A percentile compares a stretch with the other conserved stretches of the same genome.
Conservation (phyloP, 2,329 filamentous ascomycete species). For the Diaporthe aspalathi region DNA sequence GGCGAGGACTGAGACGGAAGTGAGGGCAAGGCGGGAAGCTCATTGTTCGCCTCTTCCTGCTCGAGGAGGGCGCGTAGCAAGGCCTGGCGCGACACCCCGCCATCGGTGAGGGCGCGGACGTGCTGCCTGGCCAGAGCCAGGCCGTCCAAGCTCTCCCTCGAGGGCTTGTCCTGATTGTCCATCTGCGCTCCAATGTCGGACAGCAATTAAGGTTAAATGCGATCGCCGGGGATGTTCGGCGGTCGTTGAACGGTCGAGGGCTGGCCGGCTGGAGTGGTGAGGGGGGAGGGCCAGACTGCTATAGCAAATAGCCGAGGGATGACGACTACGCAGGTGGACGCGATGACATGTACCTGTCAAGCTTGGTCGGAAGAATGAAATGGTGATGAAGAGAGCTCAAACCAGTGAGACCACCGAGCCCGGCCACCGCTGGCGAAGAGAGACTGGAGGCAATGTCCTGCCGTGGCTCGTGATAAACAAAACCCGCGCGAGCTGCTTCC, state of each 20-base stretch:
- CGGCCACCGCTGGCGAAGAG: conserved; percentile 28
- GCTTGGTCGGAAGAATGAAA: conserved; percentile 28
- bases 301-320: conserved; percentile 13
- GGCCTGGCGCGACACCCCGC: conserved; percentile 47
- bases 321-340: conserved; percentile 12
- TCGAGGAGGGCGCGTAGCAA: conserved; percentile 49
- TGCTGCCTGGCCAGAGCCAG: conserved; percentile 48
- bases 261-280: not conserved
- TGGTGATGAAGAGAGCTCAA: conserved; percentile 32
- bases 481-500: conserved; percentile 25
- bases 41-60: conserved; percentile 42
- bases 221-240: conserved; percentile 17
- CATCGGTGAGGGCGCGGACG: conserved; percentile 47
- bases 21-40: conserved; percentile 29
- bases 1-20: conserved; percentile 31
- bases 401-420: conserved; percentile 35
- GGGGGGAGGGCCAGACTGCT: conserved; percentile 3
- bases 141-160: conserved; percentile 46
- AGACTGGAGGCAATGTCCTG: conserved; percentile 28
- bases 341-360: conserved; percentile 14
- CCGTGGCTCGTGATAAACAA: conserved; percentile 28
- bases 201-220: conserved; percentile 19
- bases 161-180: conserved; percentile 44
- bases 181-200: conserved; percentile 36
- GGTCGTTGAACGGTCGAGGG: conserved; percentile 17